Conservation (phyloP, 768 basidiomycete species). For the Mrakia blollopis region DNA sequence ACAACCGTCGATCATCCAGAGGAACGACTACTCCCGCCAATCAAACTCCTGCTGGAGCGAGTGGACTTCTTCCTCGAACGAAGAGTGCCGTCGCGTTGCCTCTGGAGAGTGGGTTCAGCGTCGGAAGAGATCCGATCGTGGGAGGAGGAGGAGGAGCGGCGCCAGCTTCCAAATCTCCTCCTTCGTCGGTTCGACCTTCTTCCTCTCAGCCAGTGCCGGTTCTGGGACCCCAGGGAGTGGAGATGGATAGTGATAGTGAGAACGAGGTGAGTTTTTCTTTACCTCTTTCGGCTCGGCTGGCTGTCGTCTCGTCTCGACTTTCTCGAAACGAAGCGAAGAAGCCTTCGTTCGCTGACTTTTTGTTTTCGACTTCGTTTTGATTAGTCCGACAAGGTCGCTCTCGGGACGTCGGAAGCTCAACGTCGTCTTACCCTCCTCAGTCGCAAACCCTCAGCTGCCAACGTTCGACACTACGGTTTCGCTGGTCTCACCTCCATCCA, state of each 20-base stretch:
- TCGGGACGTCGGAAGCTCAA: slow-evolving; percentile 32
- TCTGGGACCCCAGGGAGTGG: not conserved
- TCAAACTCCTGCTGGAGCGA: not conserved
- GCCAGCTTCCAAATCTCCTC: not conserved
- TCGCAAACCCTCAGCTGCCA: slow-evolving; percentile 3
- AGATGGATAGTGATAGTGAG: slow-evolving; percentile 29
- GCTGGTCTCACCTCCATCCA: slow-evolving; percentile 22
- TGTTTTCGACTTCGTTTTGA: not conserved
- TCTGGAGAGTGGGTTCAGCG: slow-evolving; percentile 19
- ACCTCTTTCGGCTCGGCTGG: no score
- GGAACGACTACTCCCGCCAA: slow-evolving; percentile 2
- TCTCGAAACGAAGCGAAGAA: not conserved
- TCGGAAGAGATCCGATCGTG: slow-evolving; percentile 16
- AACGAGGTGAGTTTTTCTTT: slow-evolving; percentile 14
- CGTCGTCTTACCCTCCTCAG: slow-evolving; percentile 22
- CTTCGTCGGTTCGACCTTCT: not conserved
- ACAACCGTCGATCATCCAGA: not conserved
- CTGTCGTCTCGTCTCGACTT: not conserved
- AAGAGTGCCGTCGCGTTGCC: slow-evolving; percentile 30
- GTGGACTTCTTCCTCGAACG: slow-evolving; percentile 10
- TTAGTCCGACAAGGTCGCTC: slow-evolving; percentile 19
- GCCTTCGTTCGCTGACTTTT: not conserved
- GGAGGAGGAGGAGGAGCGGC: not conserved
- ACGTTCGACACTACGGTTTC: slow-evolving; percentile 10
- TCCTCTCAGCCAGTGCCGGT: slow-evolving; percentile 10